A percentile compares a stretch with the other conserved stretches of the same genome.
These are phyloP conservation scores for Striga hermonthica DNA, from an alignment of 305 asterid species.

Conservation along the genomic window DNA sequence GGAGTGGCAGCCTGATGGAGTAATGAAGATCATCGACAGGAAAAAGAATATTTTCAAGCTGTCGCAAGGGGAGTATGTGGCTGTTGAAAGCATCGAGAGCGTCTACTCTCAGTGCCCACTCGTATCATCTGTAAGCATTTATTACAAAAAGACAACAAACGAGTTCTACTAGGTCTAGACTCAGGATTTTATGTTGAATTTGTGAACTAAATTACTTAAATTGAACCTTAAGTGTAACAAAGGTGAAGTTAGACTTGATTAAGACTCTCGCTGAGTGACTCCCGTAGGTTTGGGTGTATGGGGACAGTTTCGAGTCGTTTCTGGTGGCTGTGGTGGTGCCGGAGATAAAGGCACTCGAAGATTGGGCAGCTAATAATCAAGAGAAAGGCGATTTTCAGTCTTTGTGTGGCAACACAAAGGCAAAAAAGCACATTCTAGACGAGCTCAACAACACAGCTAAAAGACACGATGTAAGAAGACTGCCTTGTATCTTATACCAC, in stretches of 20 bases:
- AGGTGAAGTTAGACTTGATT: too few species aligned
- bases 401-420: conserved; percentile 53
- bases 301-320: conserved; percentile 88
- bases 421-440: conserved; percentile 58
- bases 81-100: conserved; percentile 79
- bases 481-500: background rate
- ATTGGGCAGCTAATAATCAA: conserved; percentile 63
- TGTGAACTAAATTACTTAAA: too few species aligned
- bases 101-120: conserved; percentile 71
- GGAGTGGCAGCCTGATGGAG: conserved; percentile 78
- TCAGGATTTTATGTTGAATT: too few species aligned
- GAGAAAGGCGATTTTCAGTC: conserved; percentile 57
- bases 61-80: conserved; percentile 95
- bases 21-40: conserved; percentile 85
- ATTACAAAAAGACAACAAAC: background rate
- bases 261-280: background rate
- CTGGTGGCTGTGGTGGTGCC: conserved; percentile 90
- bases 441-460: conserved; percentile 77
- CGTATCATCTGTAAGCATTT: conserved; percentile 57
- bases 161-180: too few species aligned
- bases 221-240: too few species aligned
- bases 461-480: conserved; percentile 47
- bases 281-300: conserved; percentile 82
- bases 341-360: conserved; percentile 70
- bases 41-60: conserved; percentile 92